Percentiles rank a stretch among this genome's conserved stretches.
Evolutionary conservation across 768 basidiomycete genomes (phyloP).

Genomic region (Leccinum longicurvipes): DNA sequence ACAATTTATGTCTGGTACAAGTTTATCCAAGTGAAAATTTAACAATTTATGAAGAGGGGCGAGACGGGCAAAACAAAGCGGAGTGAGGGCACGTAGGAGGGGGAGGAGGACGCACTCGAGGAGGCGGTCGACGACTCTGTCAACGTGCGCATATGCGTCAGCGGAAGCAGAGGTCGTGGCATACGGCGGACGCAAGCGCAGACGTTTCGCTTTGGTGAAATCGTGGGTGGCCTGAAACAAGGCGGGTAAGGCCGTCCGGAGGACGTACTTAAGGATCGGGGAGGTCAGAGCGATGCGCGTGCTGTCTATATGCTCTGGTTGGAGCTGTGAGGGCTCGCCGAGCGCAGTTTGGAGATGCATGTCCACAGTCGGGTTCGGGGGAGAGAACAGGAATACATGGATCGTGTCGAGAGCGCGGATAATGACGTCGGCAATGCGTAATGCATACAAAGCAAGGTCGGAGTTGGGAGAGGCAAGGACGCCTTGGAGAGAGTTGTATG

Average conservation of each 20-base stretch:
- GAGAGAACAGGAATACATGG: slow-evolving; percentile 20
- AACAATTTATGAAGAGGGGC: too few relatives aligned
- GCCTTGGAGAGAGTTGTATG: slow-evolving; percentile 22
- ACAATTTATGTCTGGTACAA: too few relatives aligned
- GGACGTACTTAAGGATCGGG: slow-evolving; percentile 23
- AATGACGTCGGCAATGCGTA: slow-evolving; percentile 19
- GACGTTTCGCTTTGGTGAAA: slow-evolving; percentile 11
- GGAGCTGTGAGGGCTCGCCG: not conserved
- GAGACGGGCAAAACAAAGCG: slow-evolving; percentile 21
- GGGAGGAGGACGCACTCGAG: slow-evolving; percentile 21
- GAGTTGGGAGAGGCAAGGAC: slow-evolving; percentile 6
- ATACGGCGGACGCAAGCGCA: not conserved
- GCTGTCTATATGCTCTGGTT: slow-evolving; percentile 14
- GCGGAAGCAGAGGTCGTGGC: not conserved
- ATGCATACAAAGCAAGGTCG: slow-evolving; percentile 4
- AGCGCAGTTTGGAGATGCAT: not conserved
- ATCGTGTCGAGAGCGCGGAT: slow-evolving; percentile 17
- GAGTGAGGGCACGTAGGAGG: slow-evolving; percentile 15
- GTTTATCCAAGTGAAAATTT: too few relatives aligned
- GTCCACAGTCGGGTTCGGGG: not conserved
- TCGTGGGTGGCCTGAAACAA: slow-evolving; percentile 11
- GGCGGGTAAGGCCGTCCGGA: slow-evolving; percentile 19
- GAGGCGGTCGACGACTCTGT: slow-evolving; percentile 16
- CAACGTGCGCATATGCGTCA: slow-evolving; percentile 5
- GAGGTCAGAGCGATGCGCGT: slow-evolving; percentile 19